Conservation (phyloP, 1,284 basidiomycete genomes). For the Earliella scabrosa region DNA sequence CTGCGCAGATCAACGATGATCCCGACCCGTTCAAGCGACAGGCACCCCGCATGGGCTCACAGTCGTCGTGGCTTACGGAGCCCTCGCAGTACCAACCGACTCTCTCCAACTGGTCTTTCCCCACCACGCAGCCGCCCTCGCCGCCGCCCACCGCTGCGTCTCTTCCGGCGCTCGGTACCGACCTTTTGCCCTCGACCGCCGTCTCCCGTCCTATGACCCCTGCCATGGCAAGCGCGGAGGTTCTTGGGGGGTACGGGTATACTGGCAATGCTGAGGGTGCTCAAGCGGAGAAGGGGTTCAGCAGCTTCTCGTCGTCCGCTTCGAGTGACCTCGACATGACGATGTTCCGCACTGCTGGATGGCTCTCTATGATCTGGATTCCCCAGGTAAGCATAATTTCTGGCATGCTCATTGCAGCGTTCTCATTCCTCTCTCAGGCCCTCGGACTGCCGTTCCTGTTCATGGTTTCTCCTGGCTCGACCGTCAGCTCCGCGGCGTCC, state of each 20-base stretch:
- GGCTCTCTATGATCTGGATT: conserved; percentile 67
- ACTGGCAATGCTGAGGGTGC: conserved; percentile 41
- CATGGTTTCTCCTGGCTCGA: conserved; percentile 42
- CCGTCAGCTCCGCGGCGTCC: conserved; percentile 42
- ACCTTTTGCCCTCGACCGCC: conserved; percentile 42
- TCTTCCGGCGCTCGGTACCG: conserved; percentile 44
- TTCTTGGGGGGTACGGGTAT: conserved; percentile 70
- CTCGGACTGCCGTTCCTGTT: conserved; percentile 65
- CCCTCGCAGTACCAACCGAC: conserved; percentile 59
- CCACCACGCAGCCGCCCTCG: conserved; percentile 43
- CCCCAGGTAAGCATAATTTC: conserved; percentile 50
- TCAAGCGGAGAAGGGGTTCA: conserved; percentile 56
- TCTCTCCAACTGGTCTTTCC: conserved; percentile 69
- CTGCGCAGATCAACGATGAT: conserved; percentile 45
- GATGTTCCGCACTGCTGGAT: conserved; percentile 54
- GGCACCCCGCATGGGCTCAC: conserved; percentile 56
- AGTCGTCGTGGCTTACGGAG: conserved; percentile 74
- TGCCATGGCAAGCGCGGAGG: conserved; percentile 58
- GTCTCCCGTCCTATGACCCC: conserved; percentile 53
- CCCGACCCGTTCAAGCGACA: conserved; percentile 67
- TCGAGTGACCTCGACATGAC: conserved; percentile 58
- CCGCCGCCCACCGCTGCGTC: conserved; percentile 29
- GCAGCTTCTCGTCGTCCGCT: conserved; percentile 44
- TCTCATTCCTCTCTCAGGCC: conserved; percentile 39
- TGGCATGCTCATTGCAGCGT: background rate